Percentiles rank a stretch among this genome's conserved stretches.
phyloP scores from a whole-genome alignment of 805 yeast species.

The Candida sonorensis region DNA sequence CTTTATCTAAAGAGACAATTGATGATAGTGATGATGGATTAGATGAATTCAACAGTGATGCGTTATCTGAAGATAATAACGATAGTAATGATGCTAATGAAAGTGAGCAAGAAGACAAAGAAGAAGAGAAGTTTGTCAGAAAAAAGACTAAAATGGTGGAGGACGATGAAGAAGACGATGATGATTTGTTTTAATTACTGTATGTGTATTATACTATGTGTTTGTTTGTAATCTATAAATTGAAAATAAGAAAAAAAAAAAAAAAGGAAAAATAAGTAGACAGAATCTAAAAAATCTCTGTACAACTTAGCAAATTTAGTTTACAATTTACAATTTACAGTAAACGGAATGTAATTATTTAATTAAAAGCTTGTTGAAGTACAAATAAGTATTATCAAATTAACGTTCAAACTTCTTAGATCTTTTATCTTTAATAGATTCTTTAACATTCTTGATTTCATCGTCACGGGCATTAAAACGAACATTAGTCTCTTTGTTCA shows the following conservation, averaged over 20 bases:
- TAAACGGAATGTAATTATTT: not conserved
- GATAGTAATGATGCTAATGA: constrained; percentile 3
- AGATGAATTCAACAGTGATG: constrained; percentile 14
- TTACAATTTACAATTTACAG: not conserved
- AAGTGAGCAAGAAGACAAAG: constrained; percentile 3
- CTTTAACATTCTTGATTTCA: constrained; percentile 35
- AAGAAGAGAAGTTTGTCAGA: constrained; percentile 5
- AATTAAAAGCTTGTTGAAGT: too few relatives aligned
- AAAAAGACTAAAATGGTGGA: constrained; percentile 15
- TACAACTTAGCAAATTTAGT: too few relatives aligned
- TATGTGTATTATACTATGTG: not conserved
- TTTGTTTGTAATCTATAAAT: too few relatives aligned
- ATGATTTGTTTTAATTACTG: not conserved
- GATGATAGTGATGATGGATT: constrained; percentile 27
- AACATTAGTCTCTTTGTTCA: constrained; percentile 67
- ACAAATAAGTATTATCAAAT: not conserved
- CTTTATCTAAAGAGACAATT: constrained; percentile 21
- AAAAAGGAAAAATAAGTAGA: too few relatives aligned
- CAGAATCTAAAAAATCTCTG: too few relatives aligned
- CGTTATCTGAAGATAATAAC: constrained; percentile 5
- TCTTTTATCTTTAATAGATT: constrained; percentile 23
- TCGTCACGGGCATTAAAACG: constrained; percentile 55
- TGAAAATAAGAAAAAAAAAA: too few relatives aligned
- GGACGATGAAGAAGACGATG: constrained; percentile 17
- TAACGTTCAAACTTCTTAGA: constrained; percentile 26